phyloP scores from a whole-genome alignment of 352 stramenopile species.

The Globisporangium perplexum region DNA sequence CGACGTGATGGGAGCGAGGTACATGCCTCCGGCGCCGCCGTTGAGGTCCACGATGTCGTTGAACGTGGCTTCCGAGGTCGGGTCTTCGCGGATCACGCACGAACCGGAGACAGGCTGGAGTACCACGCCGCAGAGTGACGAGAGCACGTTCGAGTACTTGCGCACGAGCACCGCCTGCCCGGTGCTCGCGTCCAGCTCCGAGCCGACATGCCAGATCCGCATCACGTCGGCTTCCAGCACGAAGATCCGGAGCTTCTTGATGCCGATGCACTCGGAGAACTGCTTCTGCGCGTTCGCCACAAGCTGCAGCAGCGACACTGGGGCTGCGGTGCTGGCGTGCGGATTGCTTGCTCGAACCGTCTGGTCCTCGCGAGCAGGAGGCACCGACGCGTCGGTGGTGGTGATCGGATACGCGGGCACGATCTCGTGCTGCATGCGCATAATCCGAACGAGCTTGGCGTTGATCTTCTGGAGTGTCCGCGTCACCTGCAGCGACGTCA shows the following conservation, averaged over 20 bases:
- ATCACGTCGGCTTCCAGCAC: constrained; percentile 41
- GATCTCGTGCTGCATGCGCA: constrained; percentile 40
- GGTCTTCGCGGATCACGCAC: constrained; percentile 31
- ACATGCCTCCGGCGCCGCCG: constrained; percentile 47
- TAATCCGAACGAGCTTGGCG: constrained; percentile 48
- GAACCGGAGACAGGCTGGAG: constrained; percentile 10
- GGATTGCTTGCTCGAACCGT: too few species aligned
- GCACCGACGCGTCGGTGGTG: too few species aligned
- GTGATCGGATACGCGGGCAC: constrained; percentile 3
- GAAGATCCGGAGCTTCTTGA: constrained; percentile 65
- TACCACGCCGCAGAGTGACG: constrained; percentile 48
- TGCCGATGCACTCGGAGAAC: constrained; percentile 48
- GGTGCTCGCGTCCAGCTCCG: constrained; percentile 12
- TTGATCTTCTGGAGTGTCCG: constrained; percentile 55
- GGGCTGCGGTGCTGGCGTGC: neutral
- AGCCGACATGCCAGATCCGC: constrained; percentile 52
- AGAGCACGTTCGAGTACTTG: constrained; percentile 53
- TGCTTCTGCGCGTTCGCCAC: constrained; percentile 47
- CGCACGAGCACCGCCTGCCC: constrained; percentile 27
- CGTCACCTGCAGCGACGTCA: constrained; percentile 8
- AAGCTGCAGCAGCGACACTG: constrained; percentile 38
- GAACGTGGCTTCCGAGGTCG: constrained; percentile 42
- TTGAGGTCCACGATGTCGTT: constrained; percentile 70
- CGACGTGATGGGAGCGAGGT: constrained; percentile 50
- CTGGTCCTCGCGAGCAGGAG: too few species aligned